Conservation (phyloP, 2,329 filamentous ascomycete species). For the Neopestalotiopsis sp. region DNA sequence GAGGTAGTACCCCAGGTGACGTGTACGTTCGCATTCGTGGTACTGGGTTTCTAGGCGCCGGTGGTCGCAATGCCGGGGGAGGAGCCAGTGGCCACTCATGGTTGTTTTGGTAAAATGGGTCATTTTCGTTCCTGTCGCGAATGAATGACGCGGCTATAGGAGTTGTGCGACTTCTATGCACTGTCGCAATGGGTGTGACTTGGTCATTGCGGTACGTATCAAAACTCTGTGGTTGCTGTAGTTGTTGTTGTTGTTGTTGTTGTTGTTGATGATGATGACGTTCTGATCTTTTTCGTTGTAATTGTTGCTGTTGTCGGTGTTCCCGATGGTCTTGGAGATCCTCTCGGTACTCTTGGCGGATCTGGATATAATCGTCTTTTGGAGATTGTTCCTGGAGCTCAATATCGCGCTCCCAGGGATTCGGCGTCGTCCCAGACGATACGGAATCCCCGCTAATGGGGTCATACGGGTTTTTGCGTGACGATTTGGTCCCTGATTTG, state of each 20-base stretch:
- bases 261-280: too few species aligned
- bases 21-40: background rate
- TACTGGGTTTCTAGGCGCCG: background rate
- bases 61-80: background rate
- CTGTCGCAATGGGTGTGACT: background rate
- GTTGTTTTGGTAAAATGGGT: background rate
- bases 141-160: background rate
- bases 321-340: too few species aligned
- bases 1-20: background rate
- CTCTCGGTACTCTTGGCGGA: too few species aligned
- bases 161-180: background rate
- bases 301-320: too few species aligned
- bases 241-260: too few species aligned
- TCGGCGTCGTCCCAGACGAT: background rate
- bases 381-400: constrained; percentile 3
- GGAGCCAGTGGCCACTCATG: background rate
- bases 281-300: too few species aligned
- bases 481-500: background rate
- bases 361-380: background rate
- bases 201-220: background rate
- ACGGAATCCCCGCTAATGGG: background rate
- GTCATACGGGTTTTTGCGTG: constrained; percentile 6
- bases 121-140: background rate
- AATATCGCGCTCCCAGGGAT: constrained; percentile 14
- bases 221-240: background rate